Conservation (phyloP, 2,329 filamentous ascomycete species). For the Colletotrichum orchidophilum region DNA sequence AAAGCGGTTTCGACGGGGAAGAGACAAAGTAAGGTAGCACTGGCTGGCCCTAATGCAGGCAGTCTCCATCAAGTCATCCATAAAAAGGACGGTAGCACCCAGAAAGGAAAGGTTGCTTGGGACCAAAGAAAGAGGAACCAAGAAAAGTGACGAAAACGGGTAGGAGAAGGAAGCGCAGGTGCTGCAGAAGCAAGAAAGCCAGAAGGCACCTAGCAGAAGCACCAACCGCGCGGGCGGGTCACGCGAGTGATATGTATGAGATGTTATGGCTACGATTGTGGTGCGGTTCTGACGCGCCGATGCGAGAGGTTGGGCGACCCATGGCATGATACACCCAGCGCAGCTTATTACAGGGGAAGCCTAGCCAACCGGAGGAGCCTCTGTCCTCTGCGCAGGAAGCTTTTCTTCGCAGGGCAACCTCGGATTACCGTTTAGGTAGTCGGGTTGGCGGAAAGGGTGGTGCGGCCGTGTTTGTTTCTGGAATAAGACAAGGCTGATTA, state of each 20-base stretch:
- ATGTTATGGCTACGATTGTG: conserved; percentile 33
- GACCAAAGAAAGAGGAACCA: conserved; percentile 6
- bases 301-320: conserved; percentile 30
- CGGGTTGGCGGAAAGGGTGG: not conserved
- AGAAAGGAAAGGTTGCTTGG: conserved; percentile 8
- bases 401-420: conserved; percentile 18
- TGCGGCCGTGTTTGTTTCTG: not conserved
- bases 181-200: conserved; percentile 17
- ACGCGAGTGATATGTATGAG: conserved; percentile 33
- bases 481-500: not conserved
- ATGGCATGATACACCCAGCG: conserved; percentile 28
- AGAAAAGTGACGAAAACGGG: conserved; percentile 28
- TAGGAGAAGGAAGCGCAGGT: conserved; percentile 18
- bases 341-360: conserved; percentile 23
- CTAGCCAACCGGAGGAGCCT: conserved; percentile 22
- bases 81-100: conserved; percentile 13
- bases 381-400: conserved; percentile 19
- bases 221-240: conserved; percentile 20
- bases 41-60: conserved; percentile 32
- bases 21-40: conserved; percentile 16
- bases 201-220: not conserved
- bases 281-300: conserved; percentile 34
- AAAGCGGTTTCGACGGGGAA: conserved; percentile 24
- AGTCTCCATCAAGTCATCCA: conserved; percentile 23
- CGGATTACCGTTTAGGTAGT: conserved; percentile 10